phyloP scores from a whole-genome alignment of 1,284 basidiomycete species.

The Tilletia setariae region DNA sequence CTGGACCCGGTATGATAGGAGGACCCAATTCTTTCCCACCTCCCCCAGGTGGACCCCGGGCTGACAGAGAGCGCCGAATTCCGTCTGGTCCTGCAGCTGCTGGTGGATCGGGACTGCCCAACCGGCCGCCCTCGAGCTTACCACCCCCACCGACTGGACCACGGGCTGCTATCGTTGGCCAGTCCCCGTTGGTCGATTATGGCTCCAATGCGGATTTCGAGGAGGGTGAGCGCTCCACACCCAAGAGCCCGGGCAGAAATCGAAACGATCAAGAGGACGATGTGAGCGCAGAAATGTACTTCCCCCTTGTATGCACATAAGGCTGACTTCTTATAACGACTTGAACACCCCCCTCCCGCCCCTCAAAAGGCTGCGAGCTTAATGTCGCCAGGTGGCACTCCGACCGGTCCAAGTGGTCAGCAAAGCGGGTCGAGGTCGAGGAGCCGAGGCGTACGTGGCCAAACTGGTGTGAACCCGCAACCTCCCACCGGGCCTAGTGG shows the following conservation, averaged over 20 bases:
- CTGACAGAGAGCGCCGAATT: background rate
- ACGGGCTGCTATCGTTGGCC: no score
- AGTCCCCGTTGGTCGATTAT: no score
- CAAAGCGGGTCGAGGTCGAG: no score
- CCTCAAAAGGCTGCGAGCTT: background rate
- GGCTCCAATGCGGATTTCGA: no score
- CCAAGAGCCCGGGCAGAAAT: no score
- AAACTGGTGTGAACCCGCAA: background rate
- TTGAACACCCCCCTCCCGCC: no score
- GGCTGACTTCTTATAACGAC: no score
- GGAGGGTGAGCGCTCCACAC: no score
- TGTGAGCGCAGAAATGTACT: background rate
- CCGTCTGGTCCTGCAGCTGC: conserved; percentile 8
- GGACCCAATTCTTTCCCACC: conserved; percentile 14
- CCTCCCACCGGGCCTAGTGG: conserved; percentile 15
- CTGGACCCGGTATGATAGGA: background rate
- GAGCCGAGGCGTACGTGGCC: background rate
- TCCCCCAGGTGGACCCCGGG: conserved; percentile 2
- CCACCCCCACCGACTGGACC: no score
- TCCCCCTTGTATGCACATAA: background rate
- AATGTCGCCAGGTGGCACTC: background rate
- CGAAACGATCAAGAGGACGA: background rate
- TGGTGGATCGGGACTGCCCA: conserved; percentile 7
- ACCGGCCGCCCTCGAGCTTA: background rate
- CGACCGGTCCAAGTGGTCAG: background rate